Conservation (phyloP, 2,329 filamentous ascomycete genomes). For the Pseudovirgaria hyperparasitica region DNA sequence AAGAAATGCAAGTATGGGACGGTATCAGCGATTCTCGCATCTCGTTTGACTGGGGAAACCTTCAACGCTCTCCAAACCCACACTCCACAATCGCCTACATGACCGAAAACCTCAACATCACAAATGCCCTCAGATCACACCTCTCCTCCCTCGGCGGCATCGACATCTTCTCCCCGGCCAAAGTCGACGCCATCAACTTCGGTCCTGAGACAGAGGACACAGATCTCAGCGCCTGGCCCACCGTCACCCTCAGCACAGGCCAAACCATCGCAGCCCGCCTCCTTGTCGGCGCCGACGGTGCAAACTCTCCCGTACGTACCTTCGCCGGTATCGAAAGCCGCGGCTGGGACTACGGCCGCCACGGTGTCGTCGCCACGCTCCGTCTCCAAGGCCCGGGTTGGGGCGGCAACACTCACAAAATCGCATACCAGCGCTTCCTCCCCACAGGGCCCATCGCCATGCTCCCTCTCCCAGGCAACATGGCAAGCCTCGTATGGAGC, state of each 20-base stretch:
- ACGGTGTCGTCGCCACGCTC: conserved; percentile 85
- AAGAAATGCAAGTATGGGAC: conserved; percentile 98
- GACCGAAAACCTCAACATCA: conserved; percentile 88
- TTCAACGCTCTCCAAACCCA: conserved; percentile 28
- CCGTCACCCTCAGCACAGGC: conserved; percentile 60
- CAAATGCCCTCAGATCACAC: conserved; percentile 59
- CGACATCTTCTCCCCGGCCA: conserved; percentile 61
- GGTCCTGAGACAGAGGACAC: conserved; percentile 53
- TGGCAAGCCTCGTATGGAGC: conserved; percentile 86
- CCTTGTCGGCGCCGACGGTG: conserved; percentile 84
- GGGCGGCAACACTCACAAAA: conserved; percentile 39
- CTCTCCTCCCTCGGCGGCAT: conserved; percentile 56
- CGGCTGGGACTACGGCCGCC: conserved; percentile 87
- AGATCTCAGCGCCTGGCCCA: conserved; percentile 78
- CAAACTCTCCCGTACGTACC: conserved; percentile 80
- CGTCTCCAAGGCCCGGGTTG: conserved; percentile 46
- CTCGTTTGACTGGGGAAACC: conserved; percentile 64
- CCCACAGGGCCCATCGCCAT: conserved; percentile 86
- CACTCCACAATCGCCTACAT: conserved; percentile 74
- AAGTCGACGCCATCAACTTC: conserved; percentile 66
- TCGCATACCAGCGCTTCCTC: conserved; percentile 89
- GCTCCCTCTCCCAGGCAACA: conserved; percentile 73
- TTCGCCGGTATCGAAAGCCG: conserved; percentile 77
- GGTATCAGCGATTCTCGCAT: conserved; percentile 78
- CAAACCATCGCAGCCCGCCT: conserved; percentile 64